Evolutionary conservation across 2,329 filamentous ascomycete genomes (phyloP).

Genomic region (Phaeosphaeria sp.): DNA sequence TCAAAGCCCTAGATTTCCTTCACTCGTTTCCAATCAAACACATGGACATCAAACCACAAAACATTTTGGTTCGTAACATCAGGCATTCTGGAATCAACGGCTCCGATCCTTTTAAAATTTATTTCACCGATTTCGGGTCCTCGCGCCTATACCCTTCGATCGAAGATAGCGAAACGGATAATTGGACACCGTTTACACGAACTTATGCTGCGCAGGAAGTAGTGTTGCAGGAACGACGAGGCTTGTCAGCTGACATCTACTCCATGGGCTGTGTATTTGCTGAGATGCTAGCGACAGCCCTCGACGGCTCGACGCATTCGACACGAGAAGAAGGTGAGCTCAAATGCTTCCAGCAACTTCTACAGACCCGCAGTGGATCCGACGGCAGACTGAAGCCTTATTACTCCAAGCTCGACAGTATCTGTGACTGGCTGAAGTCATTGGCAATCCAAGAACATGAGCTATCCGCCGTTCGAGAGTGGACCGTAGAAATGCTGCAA

Average conservation of each 20-base stretch:
- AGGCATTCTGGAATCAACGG: not conserved
- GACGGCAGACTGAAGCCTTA: constrained; percentile 9
- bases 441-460: constrained; percentile 2
- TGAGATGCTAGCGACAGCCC: constrained; percentile 20
- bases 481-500: constrained; percentile 8
- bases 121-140: constrained; percentile 31
- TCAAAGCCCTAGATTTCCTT: constrained; percentile 19
- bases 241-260: constrained; percentile 25
- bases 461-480: constrained; percentile 7
- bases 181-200: constrained; percentile 17
- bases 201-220: constrained; percentile 29
- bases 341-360: not conserved
- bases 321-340: not conserved
- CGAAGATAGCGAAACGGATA: constrained; percentile 23
- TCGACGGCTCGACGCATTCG: constrained; percentile 4
- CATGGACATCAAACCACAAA: constrained; percentile 35
- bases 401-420: constrained; percentile 1
- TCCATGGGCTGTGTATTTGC: constrained; percentile 28
- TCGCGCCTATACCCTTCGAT: constrained; percentile 19
- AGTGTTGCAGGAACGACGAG: constrained; percentile 13
- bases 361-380: not conserved
- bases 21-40: constrained; percentile 25
- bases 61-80: constrained; percentile 2
- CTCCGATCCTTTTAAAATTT: constrained; percentile 17
- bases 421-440: constrained; percentile 2